Conservation (phyloP, 2,329 filamentous ascomycete species). For the Neodidymelliopsis sp. region DNA sequence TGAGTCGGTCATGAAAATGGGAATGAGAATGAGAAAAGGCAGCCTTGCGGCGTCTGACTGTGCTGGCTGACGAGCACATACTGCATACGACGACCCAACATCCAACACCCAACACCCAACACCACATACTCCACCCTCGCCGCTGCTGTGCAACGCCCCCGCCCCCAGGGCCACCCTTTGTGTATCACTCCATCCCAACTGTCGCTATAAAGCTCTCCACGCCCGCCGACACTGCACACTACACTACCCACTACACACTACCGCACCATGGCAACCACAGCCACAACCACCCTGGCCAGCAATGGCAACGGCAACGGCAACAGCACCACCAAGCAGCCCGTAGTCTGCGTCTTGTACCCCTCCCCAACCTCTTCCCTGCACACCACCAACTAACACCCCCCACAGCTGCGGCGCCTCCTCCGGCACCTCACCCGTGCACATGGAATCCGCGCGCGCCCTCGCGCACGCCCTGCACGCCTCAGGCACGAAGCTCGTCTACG, state of each 20-base stretch:
- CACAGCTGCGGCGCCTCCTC: constrained; percentile 78
- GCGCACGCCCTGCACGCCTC: constrained; percentile 76
- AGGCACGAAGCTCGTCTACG: constrained; percentile 88
- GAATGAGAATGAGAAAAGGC: too few species aligned
- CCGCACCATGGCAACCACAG: constrained; percentile 29
- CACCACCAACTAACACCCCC: constrained; percentile 16
- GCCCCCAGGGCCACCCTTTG: constrained; percentile 6
- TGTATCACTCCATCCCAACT: too few species aligned
- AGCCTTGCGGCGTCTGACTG: background rate
- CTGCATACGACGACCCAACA: background rate
- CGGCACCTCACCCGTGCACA: constrained; percentile 76
- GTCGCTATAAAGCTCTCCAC: too few species aligned
- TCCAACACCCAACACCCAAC: background rate
- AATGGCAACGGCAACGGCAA: constrained; percentile 14
- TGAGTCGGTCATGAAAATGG: constrained; percentile 10
- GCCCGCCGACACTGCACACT: background rate
- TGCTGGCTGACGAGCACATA: background rate
- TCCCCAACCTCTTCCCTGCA: background rate
- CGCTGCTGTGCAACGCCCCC: background rate
- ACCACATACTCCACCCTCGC: background rate
- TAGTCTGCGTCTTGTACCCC: constrained; percentile 83
- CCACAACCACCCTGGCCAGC: background rate
- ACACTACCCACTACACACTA: background rate
- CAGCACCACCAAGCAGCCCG: constrained; percentile 57
- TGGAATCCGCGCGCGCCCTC: constrained; percentile 79